Percentiles rank a stretch among this genome's conserved stretches.
These are phyloP conservation scores for Penicillium nucicola DNA, from an alignment of 495 filamentous ascomycete genomes.

Conservation along the genomic window DNA sequence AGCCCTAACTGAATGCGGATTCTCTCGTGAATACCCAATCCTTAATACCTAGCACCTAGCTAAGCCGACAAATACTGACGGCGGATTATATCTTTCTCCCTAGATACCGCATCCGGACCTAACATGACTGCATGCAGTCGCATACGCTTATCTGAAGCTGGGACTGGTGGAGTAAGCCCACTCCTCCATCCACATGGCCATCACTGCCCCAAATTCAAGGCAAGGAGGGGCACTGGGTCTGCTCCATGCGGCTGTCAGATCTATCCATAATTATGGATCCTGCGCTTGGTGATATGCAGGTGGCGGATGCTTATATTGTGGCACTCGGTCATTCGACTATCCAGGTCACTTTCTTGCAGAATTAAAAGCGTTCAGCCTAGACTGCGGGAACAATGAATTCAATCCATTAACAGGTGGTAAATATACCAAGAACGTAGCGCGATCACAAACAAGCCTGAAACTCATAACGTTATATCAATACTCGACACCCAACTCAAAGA, in stretches of 20 bases:
- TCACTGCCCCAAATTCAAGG: slow-evolving; percentile 5
- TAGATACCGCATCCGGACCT: background rate
- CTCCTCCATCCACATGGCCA: slow-evolving; percentile 18
- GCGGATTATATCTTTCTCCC: too few species aligned
- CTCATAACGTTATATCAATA: background rate
- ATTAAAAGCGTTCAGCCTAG: too few species aligned
- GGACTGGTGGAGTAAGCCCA: slow-evolving; percentile 21
- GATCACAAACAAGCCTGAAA: background rate
- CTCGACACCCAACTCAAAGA: background rate
- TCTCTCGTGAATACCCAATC: too few species aligned
- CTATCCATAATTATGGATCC: slow-evolving; percentile 6
- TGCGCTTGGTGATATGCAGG: background rate
- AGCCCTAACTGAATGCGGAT: too few species aligned
- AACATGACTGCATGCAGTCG: background rate
- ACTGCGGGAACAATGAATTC: too few species aligned
- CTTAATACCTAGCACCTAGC: too few species aligned
- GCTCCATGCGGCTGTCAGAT: slow-evolving; percentile 3
- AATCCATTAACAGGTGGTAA: too few species aligned
- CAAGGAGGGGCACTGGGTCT: slow-evolving; percentile 16
- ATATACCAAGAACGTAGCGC: too few species aligned
- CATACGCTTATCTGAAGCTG: slow-evolving; percentile 1
- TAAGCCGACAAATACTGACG: too few species aligned
- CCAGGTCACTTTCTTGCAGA: too few species aligned
- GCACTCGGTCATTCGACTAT: too few species aligned
- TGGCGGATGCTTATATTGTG: background rate